Conservation (phyloP, 768 basidiomycete species). For the Termitomyces sp. region DNA sequence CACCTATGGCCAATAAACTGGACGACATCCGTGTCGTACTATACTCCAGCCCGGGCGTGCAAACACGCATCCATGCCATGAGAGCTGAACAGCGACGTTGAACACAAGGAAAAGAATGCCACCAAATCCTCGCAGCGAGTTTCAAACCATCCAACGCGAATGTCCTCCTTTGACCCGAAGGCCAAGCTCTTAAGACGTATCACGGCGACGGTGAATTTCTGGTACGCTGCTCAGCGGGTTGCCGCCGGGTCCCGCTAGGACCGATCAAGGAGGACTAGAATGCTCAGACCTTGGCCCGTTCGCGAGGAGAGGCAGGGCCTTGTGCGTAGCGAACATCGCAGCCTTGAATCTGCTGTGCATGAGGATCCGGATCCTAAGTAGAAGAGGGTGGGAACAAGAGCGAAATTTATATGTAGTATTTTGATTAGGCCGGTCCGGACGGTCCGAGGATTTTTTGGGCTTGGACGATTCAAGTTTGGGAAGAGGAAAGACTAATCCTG, state of each 20-base stretch:
- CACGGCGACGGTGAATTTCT: slow-evolving; percentile 24
- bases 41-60: not conserved
- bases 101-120: not conserved
- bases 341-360: slow-evolving; percentile 34
- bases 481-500: too few species aligned
- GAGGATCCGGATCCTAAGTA: not conserved
- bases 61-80: slow-evolving; percentile 1
- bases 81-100: not conserved
- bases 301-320: slow-evolving; percentile 33
- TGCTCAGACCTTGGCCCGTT: slow-evolving; percentile 41
- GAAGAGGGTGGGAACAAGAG: not conserved
- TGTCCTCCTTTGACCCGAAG: slow-evolving; percentile 17
- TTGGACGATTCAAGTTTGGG: too few species aligned
- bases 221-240: slow-evolving; percentile 27
- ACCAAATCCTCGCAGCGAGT: slow-evolving; percentile 31
- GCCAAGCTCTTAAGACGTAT: slow-evolving; percentile 16
- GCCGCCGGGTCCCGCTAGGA: slow-evolving; percentile 28
- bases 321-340: slow-evolving; percentile 53
- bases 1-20: not conserved
- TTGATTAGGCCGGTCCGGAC: not conserved
- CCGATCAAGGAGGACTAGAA: slow-evolving; percentile 26
- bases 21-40: too few species aligned
- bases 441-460: not conserved
- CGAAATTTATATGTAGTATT: too few species aligned
- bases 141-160: slow-evolving; percentile 13